Evolutionary conservation across 2,329 filamentous ascomycete genomes (phyloP).

Genomic region (Talaromyces atroroseus): DNA sequence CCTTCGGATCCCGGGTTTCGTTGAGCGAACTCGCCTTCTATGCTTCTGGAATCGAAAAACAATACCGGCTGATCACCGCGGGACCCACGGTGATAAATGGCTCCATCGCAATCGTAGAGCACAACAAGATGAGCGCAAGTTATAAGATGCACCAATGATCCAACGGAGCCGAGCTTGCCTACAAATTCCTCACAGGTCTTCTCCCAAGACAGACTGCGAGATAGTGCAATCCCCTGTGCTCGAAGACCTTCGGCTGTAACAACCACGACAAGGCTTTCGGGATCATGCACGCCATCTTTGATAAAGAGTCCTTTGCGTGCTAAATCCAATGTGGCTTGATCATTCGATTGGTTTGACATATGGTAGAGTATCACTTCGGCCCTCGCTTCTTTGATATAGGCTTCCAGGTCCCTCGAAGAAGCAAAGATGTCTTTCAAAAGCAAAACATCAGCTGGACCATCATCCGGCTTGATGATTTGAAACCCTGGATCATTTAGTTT

Average conservation of each 20-base stretch:
- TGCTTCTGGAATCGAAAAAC: neutral
- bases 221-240: neutral
- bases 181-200: neutral
- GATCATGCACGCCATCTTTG: neutral
- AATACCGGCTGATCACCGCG: neutral
- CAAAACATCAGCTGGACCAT: neutral
- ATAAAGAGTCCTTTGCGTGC: neutral
- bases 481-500: neutral
- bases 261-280: neutral
- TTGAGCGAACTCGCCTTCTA: neutral
- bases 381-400: neutral
- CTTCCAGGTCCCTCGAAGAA: neutral
- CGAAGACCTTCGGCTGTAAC: neutral
- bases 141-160: neutral
- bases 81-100: neutral
- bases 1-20: neutral
- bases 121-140: neutral
- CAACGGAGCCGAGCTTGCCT: neutral
- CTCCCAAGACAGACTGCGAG: neutral
- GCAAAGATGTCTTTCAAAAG: neutral
- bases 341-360: neutral
- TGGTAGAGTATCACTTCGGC: neutral
- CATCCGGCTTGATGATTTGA: neutral
- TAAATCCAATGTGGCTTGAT: neutral
- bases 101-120: neutral